Evolutionary conservation across 1,139 yeast species (phyloP), one percentile per base, ranked within the genome.

Genomic region (Schwanniomyces etchellsii): DNA sequence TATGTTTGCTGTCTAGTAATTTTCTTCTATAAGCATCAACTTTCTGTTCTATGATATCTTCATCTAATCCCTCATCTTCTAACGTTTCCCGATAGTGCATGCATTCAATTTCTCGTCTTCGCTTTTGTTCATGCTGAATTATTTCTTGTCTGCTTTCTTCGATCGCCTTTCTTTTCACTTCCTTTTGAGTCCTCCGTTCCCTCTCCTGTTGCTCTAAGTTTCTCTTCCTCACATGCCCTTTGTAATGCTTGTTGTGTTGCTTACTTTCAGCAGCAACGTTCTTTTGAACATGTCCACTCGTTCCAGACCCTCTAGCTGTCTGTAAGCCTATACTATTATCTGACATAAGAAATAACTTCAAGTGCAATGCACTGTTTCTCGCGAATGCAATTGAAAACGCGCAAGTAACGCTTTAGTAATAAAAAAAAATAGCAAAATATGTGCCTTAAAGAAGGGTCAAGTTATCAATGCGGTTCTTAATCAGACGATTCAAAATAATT

Each of bases 231-330:
- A n/a, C n/a, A n/a, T n/a, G n/a, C n/a, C n/a, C n/a, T n/a, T n/a
- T n/a, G n/a, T n/a, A n/a, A n/a, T n/a, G n/a, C 37, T 30, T 42
- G 53, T 10, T 7, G 5, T n/a, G 5, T 30, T 38, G 42, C 14
- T 45, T 39, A n/a, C 38, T 24, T 2, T 40, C 33, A 14, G 38
- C 35, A 12, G 74, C 58, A 5, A 61, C 39, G 39, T 70, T 81
- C 34, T 65, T 59, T 47, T 79, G 82, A 4, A 82, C 65, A 45
- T 70, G 68, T 0, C 93, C 93, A 26, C 81, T 79, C 1, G 91
- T 81, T 0, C 85, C 85, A 0, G 82, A 64, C 0, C 93, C 93
- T 34, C 85, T 58, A 0, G 82, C 75, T 0, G 81, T 72, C 28
- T 65, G 66, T 16, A 80, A 60, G 0, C 88, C 88, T 30, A 81